Evolutionary conservation across 2,329 filamentous ascomycete species (phyloP).

Genomic region (Ceratocystis destructans): DNA sequence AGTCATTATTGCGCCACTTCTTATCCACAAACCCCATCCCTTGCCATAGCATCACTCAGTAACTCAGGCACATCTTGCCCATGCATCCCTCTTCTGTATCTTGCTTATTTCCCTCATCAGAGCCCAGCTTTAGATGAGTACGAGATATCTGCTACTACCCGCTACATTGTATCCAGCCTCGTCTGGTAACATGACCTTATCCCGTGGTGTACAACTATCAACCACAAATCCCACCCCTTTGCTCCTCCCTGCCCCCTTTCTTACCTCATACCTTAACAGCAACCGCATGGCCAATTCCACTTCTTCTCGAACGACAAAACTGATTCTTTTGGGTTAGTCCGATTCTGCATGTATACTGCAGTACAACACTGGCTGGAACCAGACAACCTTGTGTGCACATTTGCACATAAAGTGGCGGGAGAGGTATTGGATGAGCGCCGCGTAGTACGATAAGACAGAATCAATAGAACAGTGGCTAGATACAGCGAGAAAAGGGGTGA

Average conservation of each 20-base stretch:
- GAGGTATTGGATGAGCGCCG: neutral
- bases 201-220: neutral
- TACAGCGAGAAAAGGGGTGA: neutral
- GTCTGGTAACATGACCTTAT: neutral
- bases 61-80: neutral
- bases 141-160: neutral
- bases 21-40: neutral
- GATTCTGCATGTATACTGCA: neutral
- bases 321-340: neutral
- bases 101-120: neutral
- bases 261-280: neutral
- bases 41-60: neutral
- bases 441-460: neutral
- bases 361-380: neutral
- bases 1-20: too few species aligned
- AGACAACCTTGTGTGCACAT: neutral
- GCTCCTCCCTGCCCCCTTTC: neutral
- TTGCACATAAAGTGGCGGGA: neutral
- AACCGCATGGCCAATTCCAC: neutral
- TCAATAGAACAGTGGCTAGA: neutral
- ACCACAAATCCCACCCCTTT: neutral
- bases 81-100: neutral
- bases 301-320: slow-evolving; percentile 5
- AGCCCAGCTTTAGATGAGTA: neutral
- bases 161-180: neutral